Base-by-base conservation (phyloP, 2,329 filamentous ascomycete species). In the Xylaria sp. region DNA sequence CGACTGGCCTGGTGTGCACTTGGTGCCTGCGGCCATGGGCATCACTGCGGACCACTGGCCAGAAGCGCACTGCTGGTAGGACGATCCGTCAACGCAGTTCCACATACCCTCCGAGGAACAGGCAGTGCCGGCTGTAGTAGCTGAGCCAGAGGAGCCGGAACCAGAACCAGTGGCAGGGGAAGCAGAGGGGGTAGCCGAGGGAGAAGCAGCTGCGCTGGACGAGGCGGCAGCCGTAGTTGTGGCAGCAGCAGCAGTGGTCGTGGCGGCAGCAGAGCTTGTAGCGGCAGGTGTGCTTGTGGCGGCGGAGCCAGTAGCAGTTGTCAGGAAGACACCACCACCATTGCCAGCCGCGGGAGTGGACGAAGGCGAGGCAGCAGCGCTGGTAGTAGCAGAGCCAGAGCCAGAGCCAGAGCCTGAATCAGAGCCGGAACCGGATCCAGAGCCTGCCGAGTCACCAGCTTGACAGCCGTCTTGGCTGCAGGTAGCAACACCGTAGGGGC, bases 11-110 rank as follows among this genome's bases (percentile, higher is more conserved):
- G 74, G 62, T 1, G 75, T 74, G 76, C 87, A 89, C 0, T 66
- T 73, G 0, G 84, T 85, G 0, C 87, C 87, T 0, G 77, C 74
- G 0, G 87, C 82, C 13, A 89, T 73, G 0, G 70, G 51, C 68
- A 82, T 81, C 1, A 77, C 65, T 0, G 78, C 74, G 2, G 86
- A 85, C 87, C 87, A 89, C 0, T 72, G 46, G 9, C 87, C 86
- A 2, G 82, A 84, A 8, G 82, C 87, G 67, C 87, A 89, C 57
- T 85, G 86, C 77, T 89, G 86, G 83, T 83, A 89, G 0, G 82
- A 81, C 1, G 75, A 79, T 15, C 86, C 85, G 0, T 76, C 79
- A 7, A 88, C 79, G 71, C 87, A 89, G 80, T 88, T 88, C 84
- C 84, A 89, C 12, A 77, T 75, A 1, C 87, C 87, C 55, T 88